These are phyloP conservation scores for Cadophora sp. DNA, from an alignment of 2,329 filamentous ascomycete genomes.

Conservation along the genomic window DNA sequence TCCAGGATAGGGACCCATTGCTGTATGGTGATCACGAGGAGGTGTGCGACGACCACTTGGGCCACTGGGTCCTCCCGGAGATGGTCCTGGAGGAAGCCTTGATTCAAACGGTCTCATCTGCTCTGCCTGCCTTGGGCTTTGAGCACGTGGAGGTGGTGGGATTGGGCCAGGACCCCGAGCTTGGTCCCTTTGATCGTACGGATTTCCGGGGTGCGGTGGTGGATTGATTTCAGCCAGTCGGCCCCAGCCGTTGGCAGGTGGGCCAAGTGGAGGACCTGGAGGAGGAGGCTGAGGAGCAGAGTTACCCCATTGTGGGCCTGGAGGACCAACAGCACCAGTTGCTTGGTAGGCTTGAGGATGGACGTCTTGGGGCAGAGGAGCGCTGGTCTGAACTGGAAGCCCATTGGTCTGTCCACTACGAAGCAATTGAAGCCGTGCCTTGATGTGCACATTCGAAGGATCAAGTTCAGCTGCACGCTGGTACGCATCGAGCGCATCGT, in stretches of 20 bases:
- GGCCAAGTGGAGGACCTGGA: conserved; percentile 47
- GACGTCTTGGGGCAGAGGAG: conserved; percentile 93
- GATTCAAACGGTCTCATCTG: conserved; percentile 66
- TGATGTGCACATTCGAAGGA: conserved; percentile 92
- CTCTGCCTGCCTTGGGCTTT: conserved; percentile 77
- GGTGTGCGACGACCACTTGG: conserved; percentile 64
- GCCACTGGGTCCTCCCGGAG: conserved; percentile 60
- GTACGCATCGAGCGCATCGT: conserved; percentile 94
- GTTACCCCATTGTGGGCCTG: conserved; percentile 88
- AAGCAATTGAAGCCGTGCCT: conserved; percentile 87
- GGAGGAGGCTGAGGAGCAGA: conserved; percentile 72
- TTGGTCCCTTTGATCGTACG: conserved; percentile 80
- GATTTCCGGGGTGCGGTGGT: conserved; percentile 77
- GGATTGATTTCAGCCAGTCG: conserved; percentile 81
- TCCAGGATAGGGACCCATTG: conserved; percentile 41
- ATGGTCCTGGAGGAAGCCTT: conserved; percentile 59
- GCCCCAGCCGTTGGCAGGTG: conserved; percentile 58
- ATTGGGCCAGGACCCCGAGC: conserved; percentile 72
- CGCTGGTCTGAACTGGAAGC: conserved; percentile 72
- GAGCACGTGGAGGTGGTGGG: conserved; percentile 59
- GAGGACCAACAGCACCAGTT: conserved; percentile 80
- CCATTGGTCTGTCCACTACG: conserved; percentile 80
- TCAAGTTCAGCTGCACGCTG: conserved; percentile 94
- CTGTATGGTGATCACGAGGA: conserved; percentile 49
- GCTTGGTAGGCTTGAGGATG: conserved; percentile 94